Evolutionary conservation across 2,329 filamentous ascomycete genomes (phyloP).

Genomic region (Alternaria dauci): DNA sequence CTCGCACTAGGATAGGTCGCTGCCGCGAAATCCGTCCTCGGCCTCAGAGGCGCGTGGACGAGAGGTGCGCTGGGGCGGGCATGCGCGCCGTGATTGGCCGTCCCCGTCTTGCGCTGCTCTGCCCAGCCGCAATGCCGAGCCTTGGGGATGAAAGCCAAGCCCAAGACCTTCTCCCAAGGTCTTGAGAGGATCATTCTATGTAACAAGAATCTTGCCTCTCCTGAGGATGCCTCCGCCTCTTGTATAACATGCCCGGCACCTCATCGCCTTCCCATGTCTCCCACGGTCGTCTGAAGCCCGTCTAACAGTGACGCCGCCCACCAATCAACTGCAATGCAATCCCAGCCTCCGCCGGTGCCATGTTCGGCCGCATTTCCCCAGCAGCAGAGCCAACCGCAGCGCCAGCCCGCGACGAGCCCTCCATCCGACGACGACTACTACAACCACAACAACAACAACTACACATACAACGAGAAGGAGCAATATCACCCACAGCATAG

Average conservation of each 20-base stretch:
- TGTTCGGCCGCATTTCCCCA: conserved; percentile 35
- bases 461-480: conserved; percentile 40
- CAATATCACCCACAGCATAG: conserved; percentile 25
- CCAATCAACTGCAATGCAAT: conserved; percentile 42
- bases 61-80: conserved; percentile 12
- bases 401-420: conserved; percentile 17
- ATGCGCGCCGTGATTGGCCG: conserved; percentile 33
- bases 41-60: conserved; percentile 27
- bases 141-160: conserved; percentile 42
- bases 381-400: conserved; percentile 26
- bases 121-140: conserved; percentile 38
- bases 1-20: conserved; percentile 12
- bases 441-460: conserved; percentile 34
- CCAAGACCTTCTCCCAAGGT: conserved; percentile 43
- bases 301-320: conserved; percentile 31
- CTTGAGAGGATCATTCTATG: conserved; percentile 44
- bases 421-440: conserved; percentile 25
- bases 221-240: conserved; percentile 38
- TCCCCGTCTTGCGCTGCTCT: conserved; percentile 16
- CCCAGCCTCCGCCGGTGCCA: conserved; percentile 42
- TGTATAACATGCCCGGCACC: conserved; percentile 48
- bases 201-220: conserved; percentile 47
- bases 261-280: conserved; percentile 30
- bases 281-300: conserved; percentile 37
- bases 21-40: conserved; percentile 41